A percentile compares a stretch with the other conserved stretches of the same genome.
These are phyloP conservation scores for Solanum peruvianum DNA, from an alignment of 257 asterid species.

Conservation along the genomic window DNA sequence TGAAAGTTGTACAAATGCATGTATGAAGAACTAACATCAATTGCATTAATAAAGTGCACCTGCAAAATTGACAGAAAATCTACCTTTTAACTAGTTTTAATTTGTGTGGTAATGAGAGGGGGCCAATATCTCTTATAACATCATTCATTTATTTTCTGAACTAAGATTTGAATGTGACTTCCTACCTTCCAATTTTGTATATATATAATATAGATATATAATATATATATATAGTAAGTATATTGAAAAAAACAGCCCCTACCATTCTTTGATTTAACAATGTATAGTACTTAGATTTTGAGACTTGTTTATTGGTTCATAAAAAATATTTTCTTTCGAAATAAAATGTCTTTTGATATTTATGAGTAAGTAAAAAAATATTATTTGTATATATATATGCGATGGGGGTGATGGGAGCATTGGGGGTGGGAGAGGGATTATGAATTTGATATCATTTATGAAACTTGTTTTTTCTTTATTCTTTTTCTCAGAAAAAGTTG, in stretches of 20 bases:
- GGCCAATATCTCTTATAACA: background rate
- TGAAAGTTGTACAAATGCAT: background rate
- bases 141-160: background rate
- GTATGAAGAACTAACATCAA: background rate
- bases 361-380: no score
- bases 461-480: no score
- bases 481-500: no score
- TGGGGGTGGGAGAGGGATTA: background rate
- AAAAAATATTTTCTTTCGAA: no score
- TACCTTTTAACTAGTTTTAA: background rate
- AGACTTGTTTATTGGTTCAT: background rate
- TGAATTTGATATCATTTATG: background rate
- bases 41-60: background rate
- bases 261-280: background rate
- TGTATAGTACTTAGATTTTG: background rate
- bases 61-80: background rate
- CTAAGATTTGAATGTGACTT: background rate
- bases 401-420: no score
- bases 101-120: background rate
- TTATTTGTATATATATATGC: no score
- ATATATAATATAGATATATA: no score
- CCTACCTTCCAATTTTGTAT: background rate
- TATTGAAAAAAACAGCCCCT: background rate
- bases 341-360: no score
- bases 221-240: background rate